These are phyloP conservation scores for Primulina eburnea DNA, from an alignment of 257 asterid species.

Conservation along the genomic window DNA sequence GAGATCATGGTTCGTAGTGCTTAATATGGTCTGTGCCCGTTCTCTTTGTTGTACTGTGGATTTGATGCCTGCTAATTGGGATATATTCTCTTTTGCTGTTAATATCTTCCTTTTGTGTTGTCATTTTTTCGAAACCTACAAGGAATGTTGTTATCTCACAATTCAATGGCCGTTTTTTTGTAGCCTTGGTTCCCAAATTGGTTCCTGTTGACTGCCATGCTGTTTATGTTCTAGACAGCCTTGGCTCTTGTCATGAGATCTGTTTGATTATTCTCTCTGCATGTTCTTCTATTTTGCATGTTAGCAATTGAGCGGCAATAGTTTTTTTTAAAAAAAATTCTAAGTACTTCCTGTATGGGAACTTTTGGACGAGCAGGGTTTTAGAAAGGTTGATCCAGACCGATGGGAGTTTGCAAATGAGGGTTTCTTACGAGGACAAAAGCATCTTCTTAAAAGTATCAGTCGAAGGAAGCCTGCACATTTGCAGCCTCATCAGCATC, in stretches of 20 bases:
- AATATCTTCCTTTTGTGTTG: too few species aligned
- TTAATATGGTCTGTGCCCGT: too few species aligned
- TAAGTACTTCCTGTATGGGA: background rate
- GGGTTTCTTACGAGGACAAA: slow-evolving; percentile 59
- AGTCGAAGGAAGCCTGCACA: slow-evolving; percentile 60
- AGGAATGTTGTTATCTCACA: too few species aligned
- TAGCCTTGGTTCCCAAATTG: background rate
- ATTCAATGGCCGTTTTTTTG: too few species aligned
- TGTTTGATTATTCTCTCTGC: background rate
- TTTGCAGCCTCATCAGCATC: slow-evolving; percentile 35
- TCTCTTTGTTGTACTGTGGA: too few species aligned
- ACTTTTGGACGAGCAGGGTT: slow-evolving; percentile 47
- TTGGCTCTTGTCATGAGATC: background rate
- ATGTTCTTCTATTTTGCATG: background rate
- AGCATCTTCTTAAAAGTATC: slow-evolving; percentile 57
- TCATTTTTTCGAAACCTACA: too few species aligned
- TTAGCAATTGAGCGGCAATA: slow-evolving; percentile 25
- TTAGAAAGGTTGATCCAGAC: slow-evolving; percentile 68
- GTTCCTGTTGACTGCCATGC: background rate
- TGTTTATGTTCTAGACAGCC: too few species aligned
- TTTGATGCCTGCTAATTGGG: too few species aligned
- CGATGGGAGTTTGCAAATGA: slow-evolving; percentile 66
- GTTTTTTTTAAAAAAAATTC: slow-evolving; percentile 16
- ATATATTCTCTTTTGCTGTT: too few species aligned
- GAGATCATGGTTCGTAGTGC: too few species aligned